These are phyloP conservation scores for Solanum microdontum DNA, from an alignment of 257 asterid genomes.

Conservation along the genomic window DNA sequence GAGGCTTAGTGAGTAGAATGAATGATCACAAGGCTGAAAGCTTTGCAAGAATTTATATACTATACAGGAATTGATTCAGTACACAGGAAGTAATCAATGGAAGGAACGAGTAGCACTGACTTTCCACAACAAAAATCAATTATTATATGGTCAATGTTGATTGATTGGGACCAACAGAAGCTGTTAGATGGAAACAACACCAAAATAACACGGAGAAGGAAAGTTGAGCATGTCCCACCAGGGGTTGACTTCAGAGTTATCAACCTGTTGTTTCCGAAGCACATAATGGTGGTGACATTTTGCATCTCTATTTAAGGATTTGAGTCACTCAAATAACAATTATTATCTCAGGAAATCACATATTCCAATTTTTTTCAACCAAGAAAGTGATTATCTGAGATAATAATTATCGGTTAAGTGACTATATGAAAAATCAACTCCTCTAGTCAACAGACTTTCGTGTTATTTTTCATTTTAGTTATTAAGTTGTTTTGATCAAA, in stretches of 20 bases:
- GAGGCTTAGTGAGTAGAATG: neutral
- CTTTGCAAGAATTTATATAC: neutral
- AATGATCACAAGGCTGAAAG: neutral
- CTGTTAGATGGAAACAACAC: neutral
- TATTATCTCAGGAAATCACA: neutral
- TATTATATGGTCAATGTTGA: neutral
- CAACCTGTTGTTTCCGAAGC: neutral
- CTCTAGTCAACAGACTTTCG: too few relatives aligned
- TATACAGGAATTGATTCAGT: too few relatives aligned
- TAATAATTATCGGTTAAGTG: too few relatives aligned
- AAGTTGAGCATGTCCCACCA: neutral
- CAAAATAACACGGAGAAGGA: neutral
- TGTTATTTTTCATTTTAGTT: too few relatives aligned
- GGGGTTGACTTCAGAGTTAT: neutral
- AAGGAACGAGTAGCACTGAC: neutral
- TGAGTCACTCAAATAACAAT: neutral
- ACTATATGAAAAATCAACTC: too few relatives aligned
- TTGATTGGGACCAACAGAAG: too few relatives aligned
- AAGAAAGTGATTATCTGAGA: neutral
- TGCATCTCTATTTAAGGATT: neutral
- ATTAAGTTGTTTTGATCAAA: neutral
- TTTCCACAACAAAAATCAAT: neutral
- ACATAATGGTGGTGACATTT: neutral
- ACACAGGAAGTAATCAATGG: neutral
- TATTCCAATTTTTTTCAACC: too few relatives aligned